Percentiles rank a stretch among this genome's conserved stretches.
phyloP scores from a whole-genome alignment of 1,284 basidiomycete genomes.

The Hypsizygus ulmarius region DNA sequence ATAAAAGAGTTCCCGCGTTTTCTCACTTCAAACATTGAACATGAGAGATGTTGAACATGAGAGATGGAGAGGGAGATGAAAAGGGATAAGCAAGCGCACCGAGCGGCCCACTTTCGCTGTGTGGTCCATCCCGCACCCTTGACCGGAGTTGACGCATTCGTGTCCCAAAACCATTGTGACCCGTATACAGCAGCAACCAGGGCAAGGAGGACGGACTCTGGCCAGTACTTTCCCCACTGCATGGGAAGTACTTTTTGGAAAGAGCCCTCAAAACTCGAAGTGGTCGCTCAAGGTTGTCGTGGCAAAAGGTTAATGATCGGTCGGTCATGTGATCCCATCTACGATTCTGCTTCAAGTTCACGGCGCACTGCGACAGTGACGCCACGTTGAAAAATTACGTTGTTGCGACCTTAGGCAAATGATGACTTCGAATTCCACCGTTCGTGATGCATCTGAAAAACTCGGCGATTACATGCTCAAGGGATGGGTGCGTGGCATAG shows the following conservation, averaged over 20 bases:
- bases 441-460: slow-evolving; percentile 53
- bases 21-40: slow-evolving; percentile 46
- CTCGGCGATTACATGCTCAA: slow-evolving; percentile 73
- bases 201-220: slow-evolving; percentile 48
- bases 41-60: slow-evolving; percentile 4
- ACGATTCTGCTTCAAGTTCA: no score
- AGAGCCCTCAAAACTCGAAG: slow-evolving; percentile 1
- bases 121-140: slow-evolving; percentile 51
- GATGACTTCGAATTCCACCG: slow-evolving; percentile 49
- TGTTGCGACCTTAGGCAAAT: neutral
- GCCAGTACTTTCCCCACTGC: slow-evolving; percentile 66
- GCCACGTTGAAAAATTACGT: no score
- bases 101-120: slow-evolving; percentile 56
- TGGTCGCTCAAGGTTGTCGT: neutral
- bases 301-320: neutral
- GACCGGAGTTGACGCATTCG: slow-evolving; percentile 33
- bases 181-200: slow-evolving; percentile 46
- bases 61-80: neutral
- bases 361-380: no score
- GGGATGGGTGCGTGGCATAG: slow-evolving; percentile 59
- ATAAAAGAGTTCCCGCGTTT: slow-evolving; percentile 74
- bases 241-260: slow-evolving; percentile 36
- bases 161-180: slow-evolving; percentile 37
- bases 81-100: slow-evolving; percentile 40
- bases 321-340: no score